Base-by-base conservation (phyloP, 108 stramenopile genomes). In the Pelagomonas calceolata region DNA sequence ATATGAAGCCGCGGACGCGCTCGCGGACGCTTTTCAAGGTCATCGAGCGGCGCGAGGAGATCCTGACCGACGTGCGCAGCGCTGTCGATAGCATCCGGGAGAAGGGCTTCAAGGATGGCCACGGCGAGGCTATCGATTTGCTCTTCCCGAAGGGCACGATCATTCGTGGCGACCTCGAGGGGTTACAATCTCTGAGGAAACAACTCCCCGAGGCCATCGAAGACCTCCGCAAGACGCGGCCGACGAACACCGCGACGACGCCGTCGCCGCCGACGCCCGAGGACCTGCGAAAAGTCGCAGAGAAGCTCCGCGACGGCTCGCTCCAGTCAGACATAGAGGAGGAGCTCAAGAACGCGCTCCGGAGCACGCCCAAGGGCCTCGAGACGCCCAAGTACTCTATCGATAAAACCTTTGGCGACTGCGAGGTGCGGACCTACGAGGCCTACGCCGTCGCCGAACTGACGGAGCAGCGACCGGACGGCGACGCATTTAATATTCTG, bases 111-210 rank as follows among this genome's bases (percentile, higher is more conserved):
- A 30, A 14, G 26, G 66, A 67, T 32, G 66, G 66, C 43, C 68
- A 43, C 68, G 26, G n/a, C 68, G 68, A 68, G 37, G 4, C 44
- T 30, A 4, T 36, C 68, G 37, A 68, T 17, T n/a, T 35, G 36
- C 68, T 68, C 68, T 68, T 68, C 30, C 68, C 68, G 39, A 30
- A 30, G 14, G 68, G 68, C 68, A 68, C 68, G 37, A 68, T 29
- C 7, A 39, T 39, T 39, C 68, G 68, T 5, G 39, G 39, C 12
- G 68, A 68, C 43, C 43, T 68, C 37, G 68, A 68, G 30, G 68
- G 68, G 39, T 29, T 68, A 0, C 21, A 21, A 7, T 36, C 68
- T 7, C 36, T 68, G 5, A 33, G 37, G 68, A 36, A 21, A 7
- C 68, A 68, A 17, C 12, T 68, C 10, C 68, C 68, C 21, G 68